Base-by-base conservation (phyloP, 495 filamentous ascomycete species). In the Neohortaea acidophila region DNA sequence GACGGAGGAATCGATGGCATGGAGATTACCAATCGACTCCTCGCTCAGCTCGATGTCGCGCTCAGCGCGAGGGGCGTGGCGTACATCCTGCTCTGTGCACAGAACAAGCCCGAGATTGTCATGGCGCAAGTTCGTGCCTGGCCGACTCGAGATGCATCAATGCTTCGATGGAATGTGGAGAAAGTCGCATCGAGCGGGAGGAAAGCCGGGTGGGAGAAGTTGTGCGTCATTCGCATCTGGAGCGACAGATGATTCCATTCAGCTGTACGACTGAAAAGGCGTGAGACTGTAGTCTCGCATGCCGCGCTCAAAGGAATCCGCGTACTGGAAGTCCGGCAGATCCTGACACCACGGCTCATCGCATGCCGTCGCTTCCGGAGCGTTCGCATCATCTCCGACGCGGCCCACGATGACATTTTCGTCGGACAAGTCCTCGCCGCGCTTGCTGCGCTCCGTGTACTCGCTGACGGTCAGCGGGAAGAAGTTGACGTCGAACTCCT, bases 1-100 rank as follows among this genome's bases (percentile, higher is more conserved):
- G 87, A 82, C 0, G 89, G 89, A 0, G 89, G 89, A 0, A 54
- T 52, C 13, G 80, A 94, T 54, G 89, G 89, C 17, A 97, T 97
- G 85, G 83, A 87, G 62, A 77, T 75, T 19, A 97, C 89, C 35
- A 70, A 87, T 36, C 65, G 80, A 25, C 51, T 96, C 43, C 61
- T 97, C 7, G 69, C 67, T 12, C 59, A 66, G 19, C 60, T 97
- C 45, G 75, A 77, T 1, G 54, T 43, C 3, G 57, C 80, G 0
- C 51, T 97, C 52, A 72, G 68, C 33, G 56, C 51, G 3, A 60
- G 76, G 19, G 89, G 89, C 2, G 77, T 86, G 8, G 89, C 84
- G 2, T 96, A 94, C 62, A 54, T 96, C 19, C 53, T 97, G 43
- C 72, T 97, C 0, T 96, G 89, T 57, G 72, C 74, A 45, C 82